Evolutionary conservation across 805 yeast species (phyloP), one percentile per base, ranked within the genome.

Genomic region (Pichia manshurica): DNA sequence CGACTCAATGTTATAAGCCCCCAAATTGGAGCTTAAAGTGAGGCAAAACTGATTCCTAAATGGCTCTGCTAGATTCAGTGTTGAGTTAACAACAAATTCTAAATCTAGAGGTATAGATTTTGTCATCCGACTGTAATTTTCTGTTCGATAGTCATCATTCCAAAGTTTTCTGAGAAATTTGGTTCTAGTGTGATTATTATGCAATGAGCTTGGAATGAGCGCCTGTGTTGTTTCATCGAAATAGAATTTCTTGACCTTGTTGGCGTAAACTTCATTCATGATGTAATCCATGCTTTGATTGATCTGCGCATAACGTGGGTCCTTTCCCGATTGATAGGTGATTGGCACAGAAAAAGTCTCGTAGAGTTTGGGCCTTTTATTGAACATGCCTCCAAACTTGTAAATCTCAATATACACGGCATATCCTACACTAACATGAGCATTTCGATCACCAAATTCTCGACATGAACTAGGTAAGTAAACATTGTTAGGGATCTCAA

Each of bases 401-500:
- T 44, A 48, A 31, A 48, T 32, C 13, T 48, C 40, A 12, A 45
- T 42, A 38, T 35, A 45, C 7, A 45, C 10, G 4, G 34, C 36
- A 37, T 48, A 48, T 6, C 6, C 17, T 12, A 48, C 25, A 1
- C 33, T 6, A 19, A 48, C 23, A 17, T 37, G 17, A 25, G 45
- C 48, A 40, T 44, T 40, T 20, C 32, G 20, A 31, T 40, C 21
- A 19, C 48, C 51, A 33, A 42, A 40, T 16, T 29, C 10, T n/a
- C 39, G 33, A 16, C 29, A 31, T 15, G 51, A 40, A 32, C 51
- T 48, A 7, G 51, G 51, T 20, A 41, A 32, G 28, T 41, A 41
- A 19, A 41, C 29, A 31, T 19, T 17, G 13, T 22, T 35, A 3
- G 51, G 51, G 15, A 48, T 36, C 21, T 35, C 44, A 32, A 48